Evolutionary conservation across 257 asterid genomes (phyloP), one percentile per base, ranked within the genome.

Genomic region (Avicennia marina): DNA sequence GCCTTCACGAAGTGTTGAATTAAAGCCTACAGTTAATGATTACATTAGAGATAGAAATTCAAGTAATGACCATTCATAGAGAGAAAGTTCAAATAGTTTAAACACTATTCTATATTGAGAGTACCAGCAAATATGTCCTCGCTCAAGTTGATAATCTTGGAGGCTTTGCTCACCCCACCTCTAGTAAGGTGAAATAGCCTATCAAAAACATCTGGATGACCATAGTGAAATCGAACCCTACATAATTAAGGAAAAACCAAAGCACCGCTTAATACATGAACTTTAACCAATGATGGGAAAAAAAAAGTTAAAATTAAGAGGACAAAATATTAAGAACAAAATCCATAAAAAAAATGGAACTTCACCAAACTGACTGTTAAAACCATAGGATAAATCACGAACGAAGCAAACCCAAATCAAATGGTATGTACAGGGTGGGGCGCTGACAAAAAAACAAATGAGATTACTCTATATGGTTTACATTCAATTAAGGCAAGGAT

Each of bases 141-240:
- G 19, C 77, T 75, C 60, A 75, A 32, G 55, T 75, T 75, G 63
- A 75, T 72, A 60, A 75, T 52, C 64, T 64, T 67, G 43, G 78
- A 75, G 50, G 81, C 81, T 64, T 71, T 71, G 68, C 81, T 71
- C 43, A 75, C 65, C 11, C 81, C 81, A 32, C 81, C 81, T 60
- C 78, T 67, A 16, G 75, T 71, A 26, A 75, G 68, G 71, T 71
- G 78, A 53, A 71, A 75, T 61, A 75, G 31, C 56, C 81, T 67
- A 55, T 75, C 80, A 34, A 74, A 74, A 51, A 74, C 75, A 74
- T 74, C 80, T 17, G 80, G 80, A 74, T 74, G 80, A 5, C 80
- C 80, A 51, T 74, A 74, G 41, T 74, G 80, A 42, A 74, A 69
- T 42, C 80, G 75, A 56, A 74, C 80, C 72, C 80, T 74, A 52